phyloP scores from a whole-genome alignment of 768 basidiomycete species.

The Lactarius akahatsu region DNA sequence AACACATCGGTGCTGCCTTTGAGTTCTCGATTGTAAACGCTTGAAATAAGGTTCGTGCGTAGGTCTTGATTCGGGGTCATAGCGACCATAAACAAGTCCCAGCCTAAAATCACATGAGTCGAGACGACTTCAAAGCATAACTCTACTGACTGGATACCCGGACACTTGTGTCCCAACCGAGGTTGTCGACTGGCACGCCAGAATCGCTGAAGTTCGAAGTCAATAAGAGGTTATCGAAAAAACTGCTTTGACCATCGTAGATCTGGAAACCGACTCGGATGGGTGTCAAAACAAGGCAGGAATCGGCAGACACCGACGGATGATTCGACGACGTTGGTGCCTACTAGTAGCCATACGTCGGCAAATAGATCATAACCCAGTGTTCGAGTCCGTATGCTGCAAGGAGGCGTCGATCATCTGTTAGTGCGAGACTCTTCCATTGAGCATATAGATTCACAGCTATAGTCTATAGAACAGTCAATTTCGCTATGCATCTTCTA shows the following conservation, averaged over 20 bases:
- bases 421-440: conserved; percentile 19
- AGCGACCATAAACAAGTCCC: conserved; percentile 19
- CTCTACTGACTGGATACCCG: not conserved
- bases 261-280: conserved; percentile 18
- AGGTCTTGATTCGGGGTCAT: conserved; percentile 3
- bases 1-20: not conserved
- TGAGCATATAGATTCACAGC: conserved; percentile 6
- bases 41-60: conserved; percentile 10
- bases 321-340: conserved; percentile 48
- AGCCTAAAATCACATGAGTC: conserved; percentile 7
- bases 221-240: not conserved
- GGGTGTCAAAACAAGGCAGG: not conserved
- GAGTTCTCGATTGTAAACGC: not conserved
- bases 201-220: not conserved
- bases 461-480: conserved; percentile 9
- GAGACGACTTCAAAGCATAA: not conserved
- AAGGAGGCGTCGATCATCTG: conserved; percentile 12
- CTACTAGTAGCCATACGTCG: conserved; percentile 57
- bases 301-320: conserved; percentile 14
- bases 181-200: conserved; percentile 16
- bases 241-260: conserved; percentile 7
- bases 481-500: not conserved
- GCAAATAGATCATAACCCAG: conserved; percentile 62
- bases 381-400: conserved; percentile 36
- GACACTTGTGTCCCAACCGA: not conserved